Evolutionary conservation across 2,329 filamentous ascomycete genomes (phyloP), one percentile per base, ranked within the genome.

Genomic region (Graphilbum fragrans): DNA sequence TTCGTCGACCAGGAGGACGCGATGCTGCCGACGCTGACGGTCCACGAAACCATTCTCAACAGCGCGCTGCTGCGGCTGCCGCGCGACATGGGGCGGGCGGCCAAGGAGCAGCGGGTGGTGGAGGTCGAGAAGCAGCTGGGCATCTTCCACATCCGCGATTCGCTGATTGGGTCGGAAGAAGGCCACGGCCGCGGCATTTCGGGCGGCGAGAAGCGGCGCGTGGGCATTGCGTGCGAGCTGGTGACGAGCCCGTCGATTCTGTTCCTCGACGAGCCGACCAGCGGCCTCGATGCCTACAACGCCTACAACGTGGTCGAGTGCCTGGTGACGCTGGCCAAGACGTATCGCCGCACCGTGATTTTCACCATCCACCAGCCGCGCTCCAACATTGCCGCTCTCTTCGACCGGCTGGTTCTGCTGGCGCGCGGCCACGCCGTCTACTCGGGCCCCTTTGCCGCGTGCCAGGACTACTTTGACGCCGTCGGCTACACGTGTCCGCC

Each of bases 1-100:
- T 98, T 96, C 53, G 92, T 98, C 33, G 92, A 98, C 53, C 92
- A 98, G 63, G 92, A 98, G 56, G 92, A 98, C 56, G 94, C 90
- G 5, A 90, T 98, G 80, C 70, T 98, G 35, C 82, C 92, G 0
- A 98, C 92, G 1, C 67, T 98, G 50, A 98, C 92, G 0, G 92
- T 98, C 9, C 92, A 98, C 58, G 92, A 98, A 62, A 98, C 92
- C 0, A 98, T 98, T 47, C 69, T 95, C 48, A 95, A 85, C 52
- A 96, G 90, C 54, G 92, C 92, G 21, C 67, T 96, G 17, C 74
- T 98, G 38, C 80, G 93, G 51, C 71, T 98, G n/a, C 92, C 92
- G 4, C 80, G 80, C 40, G 83, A 93, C 52, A 98, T 98, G 92
- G 82, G 82, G 47, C 74, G 77, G 42, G 66, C 75, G 1, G 79